These are phyloP conservation scores for Phyllosticta citribraziliensis DNA, from an alignment of 2,329 filamentous ascomycete genomes.

Conservation along the genomic window DNA sequence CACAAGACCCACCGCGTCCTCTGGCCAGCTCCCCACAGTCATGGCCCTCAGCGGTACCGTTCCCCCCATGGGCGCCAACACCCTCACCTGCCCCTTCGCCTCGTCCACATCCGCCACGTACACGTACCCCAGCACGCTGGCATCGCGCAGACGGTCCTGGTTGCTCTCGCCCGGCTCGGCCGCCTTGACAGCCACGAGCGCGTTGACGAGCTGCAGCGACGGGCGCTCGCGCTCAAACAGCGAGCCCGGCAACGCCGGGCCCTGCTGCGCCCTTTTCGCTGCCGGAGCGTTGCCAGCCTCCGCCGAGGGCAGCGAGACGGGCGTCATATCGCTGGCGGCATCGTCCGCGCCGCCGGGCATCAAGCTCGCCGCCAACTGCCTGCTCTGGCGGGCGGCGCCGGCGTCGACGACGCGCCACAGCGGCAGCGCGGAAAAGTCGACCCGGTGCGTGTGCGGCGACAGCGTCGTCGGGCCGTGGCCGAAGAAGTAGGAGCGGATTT, in stretches of 20 bases:
- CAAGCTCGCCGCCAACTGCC: not conserved
- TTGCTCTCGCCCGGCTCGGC: slow-evolving; percentile 56
- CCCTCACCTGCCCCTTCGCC: slow-evolving; percentile 66
- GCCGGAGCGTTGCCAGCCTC: slow-evolving; percentile 32
- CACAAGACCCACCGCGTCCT: slow-evolving; percentile 69
- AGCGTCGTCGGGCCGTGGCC: slow-evolving; percentile 62
- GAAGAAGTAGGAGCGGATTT: slow-evolving; percentile 91
- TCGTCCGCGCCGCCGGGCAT: not conserved
- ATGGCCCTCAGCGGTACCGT: slow-evolving; percentile 70
- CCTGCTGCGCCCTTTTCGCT: slow-evolving; percentile 17
- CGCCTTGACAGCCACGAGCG: slow-evolving; percentile 75
- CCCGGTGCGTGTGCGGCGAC: slow-evolving; percentile 77
- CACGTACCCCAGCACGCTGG: slow-evolving; percentile 82
- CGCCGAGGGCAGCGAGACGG: not conserved
- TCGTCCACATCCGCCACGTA: slow-evolving; percentile 90
- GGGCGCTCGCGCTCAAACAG: slow-evolving; percentile 56
- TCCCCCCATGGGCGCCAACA: slow-evolving; percentile 76
- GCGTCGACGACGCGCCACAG: slow-evolving; percentile 59
- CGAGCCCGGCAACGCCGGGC: slow-evolving; percentile 30
- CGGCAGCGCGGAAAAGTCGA: slow-evolving; percentile 64
- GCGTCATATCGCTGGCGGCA: not conserved
- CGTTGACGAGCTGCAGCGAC: slow-evolving; percentile 62
- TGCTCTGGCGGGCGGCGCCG: not conserved
- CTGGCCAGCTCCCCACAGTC: slow-evolving; percentile 79
- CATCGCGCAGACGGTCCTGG: slow-evolving; percentile 63